A percentile compares a stretch with the other conserved stretches of the same genome.
phyloP scores from a whole-genome alignment of 2,329 filamentous ascomycete species.

The Colletotrichum chrysophilum region DNA sequence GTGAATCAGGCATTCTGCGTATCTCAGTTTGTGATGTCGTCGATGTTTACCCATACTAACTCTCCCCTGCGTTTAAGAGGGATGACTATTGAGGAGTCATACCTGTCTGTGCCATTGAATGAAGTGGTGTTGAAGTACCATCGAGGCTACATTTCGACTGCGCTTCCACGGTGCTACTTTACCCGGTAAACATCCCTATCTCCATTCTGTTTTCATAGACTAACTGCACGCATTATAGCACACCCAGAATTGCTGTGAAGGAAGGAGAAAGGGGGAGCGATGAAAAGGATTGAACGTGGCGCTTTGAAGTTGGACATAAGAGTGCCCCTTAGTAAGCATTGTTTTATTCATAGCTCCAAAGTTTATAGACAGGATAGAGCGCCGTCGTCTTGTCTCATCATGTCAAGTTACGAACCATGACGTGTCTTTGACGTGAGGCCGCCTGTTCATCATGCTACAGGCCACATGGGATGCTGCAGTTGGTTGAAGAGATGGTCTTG shows the following conservation, averaged over 20 bases:
- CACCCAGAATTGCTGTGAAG: no score
- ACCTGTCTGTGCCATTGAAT: not conserved
- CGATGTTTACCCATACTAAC: not conserved
- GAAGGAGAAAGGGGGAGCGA: no score
- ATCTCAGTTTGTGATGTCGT: not conserved
- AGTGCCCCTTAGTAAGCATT: not conserved
- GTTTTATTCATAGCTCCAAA: not conserved
- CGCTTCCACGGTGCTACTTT: no score
- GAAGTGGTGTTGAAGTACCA: not conserved
- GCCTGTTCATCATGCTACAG: no score
- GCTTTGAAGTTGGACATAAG: no score
- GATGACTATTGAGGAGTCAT: not conserved
- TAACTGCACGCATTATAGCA: no score
- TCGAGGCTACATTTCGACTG: not conserved
- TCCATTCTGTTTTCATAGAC: no score
- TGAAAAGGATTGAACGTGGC: no score
- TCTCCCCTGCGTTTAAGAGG: not conserved
- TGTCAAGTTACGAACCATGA: not conserved
- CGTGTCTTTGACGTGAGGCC: no score
- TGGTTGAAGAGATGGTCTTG: no score
- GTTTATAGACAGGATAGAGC: not conserved
- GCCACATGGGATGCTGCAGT: no score
- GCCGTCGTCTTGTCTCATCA: not conserved
- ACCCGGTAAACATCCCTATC: no score
- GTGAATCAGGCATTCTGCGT: not conserved